These are phyloP conservation scores for Tremella mesenterica DNA, from an alignment of 768 basidiomycete species.

Conservation along the genomic window DNA sequence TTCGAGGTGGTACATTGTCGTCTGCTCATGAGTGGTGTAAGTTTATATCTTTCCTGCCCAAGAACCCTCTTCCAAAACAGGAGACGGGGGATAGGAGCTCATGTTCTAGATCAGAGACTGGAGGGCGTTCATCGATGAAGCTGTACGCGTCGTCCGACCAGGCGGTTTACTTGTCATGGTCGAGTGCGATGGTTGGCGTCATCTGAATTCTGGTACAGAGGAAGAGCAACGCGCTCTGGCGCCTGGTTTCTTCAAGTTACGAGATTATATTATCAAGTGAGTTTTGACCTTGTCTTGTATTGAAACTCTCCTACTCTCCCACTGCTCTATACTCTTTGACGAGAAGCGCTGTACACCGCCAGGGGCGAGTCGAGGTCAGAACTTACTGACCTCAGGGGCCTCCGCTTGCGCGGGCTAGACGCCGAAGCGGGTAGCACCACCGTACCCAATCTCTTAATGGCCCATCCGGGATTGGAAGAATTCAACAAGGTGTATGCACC, in stretches of 20 bases:
- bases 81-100: no score
- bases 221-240: slow-evolving; percentile 3
- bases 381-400: not conserved
- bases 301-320: no score
- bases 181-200: slow-evolving; percentile 8
- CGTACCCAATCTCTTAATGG: not conserved
- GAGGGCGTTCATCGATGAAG: slow-evolving; percentile 5
- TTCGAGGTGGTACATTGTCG: slow-evolving; percentile 17
- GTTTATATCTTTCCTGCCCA: not conserved
- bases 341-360: no score
- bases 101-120: slow-evolving; percentile 10
- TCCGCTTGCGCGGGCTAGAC: not conserved
- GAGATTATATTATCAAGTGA: not conserved
- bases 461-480: not conserved
- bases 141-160: slow-evolving; percentile 6
- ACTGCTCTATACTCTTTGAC: no score
- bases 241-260: slow-evolving; percentile 1
- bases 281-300: not conserved
- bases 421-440: not conserved
- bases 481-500: not conserved
- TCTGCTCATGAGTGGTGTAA: slow-evolving; percentile 12
- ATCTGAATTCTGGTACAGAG: slow-evolving; percentile 1
- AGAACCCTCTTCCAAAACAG: no score
- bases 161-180: slow-evolving; percentile 9
- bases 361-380: no score